phyloP scores from a whole-genome alignment of 1,139 yeast genomes.

The Saccharomycopsis phalli region DNA sequence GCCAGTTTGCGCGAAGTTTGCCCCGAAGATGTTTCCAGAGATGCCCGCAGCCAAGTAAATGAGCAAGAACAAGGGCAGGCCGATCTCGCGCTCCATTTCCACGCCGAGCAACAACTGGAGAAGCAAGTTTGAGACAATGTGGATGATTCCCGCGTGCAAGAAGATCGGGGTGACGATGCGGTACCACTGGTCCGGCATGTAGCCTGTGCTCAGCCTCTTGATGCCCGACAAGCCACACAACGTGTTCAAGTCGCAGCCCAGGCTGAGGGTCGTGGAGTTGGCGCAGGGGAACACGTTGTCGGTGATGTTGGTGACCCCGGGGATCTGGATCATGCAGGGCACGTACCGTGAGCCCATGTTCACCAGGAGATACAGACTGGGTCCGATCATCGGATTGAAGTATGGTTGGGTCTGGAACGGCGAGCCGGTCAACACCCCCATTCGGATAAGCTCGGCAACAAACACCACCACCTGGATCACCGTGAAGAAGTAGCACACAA shows the following conservation, averaged over 20 bases:
- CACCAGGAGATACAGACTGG: conserved; percentile 59
- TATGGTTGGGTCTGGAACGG: conserved; percentile 65
- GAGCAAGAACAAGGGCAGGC: conserved; percentile 44
- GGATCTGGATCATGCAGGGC: conserved; percentile 59
- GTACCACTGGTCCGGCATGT: conserved; percentile 59
- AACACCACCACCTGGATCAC: conserved; percentile 50
- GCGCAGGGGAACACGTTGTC: conserved; percentile 56
- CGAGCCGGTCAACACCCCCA: conserved; percentile 55
- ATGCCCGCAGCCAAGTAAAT: conserved; percentile 59
- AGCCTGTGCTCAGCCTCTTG: conserved; percentile 24
- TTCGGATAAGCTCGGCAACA: conserved; percentile 54
- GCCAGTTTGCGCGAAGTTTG: conserved; percentile 65
- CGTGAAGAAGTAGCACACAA: conserved; percentile 40
- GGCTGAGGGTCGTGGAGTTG: conserved; percentile 47
- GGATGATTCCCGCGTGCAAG: conserved; percentile 67
- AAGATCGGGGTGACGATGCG: conserved; percentile 64
- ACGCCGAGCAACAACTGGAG: conserved; percentile 57
- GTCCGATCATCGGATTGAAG: conserved; percentile 76
- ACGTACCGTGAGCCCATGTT: conserved; percentile 66
- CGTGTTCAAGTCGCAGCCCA: conserved; percentile 49
- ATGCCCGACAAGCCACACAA: conserved; percentile 57
- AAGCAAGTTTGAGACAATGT: conserved; percentile 55
- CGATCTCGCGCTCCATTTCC: conserved; percentile 52
- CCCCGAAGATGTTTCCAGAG: conserved; percentile 61
- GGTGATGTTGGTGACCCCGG: conserved; percentile 42